A percentile compares a stretch with the other conserved stretches of the same genome.
Conservation (phyloP, 139 green algal genomes). For the Auxenochlorella protothecoides region DNA sequence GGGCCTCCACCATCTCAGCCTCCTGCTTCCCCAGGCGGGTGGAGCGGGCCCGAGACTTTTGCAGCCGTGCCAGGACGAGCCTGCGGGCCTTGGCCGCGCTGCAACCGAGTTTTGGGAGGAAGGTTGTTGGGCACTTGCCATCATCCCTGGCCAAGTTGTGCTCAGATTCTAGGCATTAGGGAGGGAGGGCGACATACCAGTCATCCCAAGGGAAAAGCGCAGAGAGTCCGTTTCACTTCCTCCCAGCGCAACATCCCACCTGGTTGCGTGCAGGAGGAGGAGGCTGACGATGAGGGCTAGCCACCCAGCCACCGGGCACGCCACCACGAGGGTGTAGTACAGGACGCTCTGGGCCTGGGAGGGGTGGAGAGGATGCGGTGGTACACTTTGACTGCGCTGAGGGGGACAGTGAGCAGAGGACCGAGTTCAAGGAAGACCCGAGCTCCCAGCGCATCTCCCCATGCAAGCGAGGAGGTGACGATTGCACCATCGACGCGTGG, state of each 20-base stretch:
- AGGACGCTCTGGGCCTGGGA: background rate
- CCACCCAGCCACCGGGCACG: slow-evolving; percentile 1
- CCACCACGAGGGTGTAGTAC: slow-evolving; percentile 15
- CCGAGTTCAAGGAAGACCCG: background rate
- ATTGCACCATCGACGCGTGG: too few species aligned
- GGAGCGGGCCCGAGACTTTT: background rate
- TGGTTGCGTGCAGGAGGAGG: slow-evolving; percentile 6
- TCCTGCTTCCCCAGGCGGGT: slow-evolving; percentile 3
- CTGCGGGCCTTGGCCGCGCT: slow-evolving; percentile 9
- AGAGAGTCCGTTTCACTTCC: background rate
- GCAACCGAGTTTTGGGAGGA: background rate
- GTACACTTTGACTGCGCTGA: slow-evolving; percentile 9
- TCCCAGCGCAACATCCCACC: background rate
- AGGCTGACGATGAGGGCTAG: slow-evolving; percentile 2
- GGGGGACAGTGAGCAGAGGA: slow-evolving; percentile 4
- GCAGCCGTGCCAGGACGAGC: background rate
- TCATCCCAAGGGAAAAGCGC: too few species aligned
- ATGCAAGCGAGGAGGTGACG: too few species aligned
- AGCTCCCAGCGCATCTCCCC: too few species aligned
- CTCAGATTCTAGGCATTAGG: background rate
- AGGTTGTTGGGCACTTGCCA: background rate
- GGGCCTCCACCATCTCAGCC: background rate
- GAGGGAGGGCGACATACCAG: too few species aligned
- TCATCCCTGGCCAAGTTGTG: background rate
- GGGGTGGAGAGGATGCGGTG: slow-evolving; percentile 6